Percentiles rank a stretch among this genome's conserved stretches.
These are phyloP conservation scores for Trametes maxima DNA, from an alignment of 768 basidiomycete species.

Conservation along the genomic window DNA sequence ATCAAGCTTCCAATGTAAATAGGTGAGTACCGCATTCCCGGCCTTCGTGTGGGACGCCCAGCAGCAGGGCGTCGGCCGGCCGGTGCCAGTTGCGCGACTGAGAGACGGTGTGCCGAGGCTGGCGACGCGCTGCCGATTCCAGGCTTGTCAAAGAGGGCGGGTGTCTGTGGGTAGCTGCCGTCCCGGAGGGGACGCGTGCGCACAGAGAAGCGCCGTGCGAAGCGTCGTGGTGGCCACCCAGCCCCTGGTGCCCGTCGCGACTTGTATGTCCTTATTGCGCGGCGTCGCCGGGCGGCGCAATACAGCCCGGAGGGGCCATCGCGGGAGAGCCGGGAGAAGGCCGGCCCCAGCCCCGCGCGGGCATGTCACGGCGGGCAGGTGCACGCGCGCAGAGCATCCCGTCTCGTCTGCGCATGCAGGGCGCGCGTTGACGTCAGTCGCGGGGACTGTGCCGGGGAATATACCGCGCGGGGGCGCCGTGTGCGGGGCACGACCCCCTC, in stretches of 20 bases:
- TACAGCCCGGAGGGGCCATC: conserved; percentile 11
- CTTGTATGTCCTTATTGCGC: conserved; percentile 25
- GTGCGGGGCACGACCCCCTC: not conserved
- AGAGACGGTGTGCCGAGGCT: no score
- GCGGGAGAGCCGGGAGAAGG: conserved; percentile 19
- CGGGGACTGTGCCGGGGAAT: not conserved
- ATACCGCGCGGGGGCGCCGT: not conserved
- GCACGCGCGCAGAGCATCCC: not conserved
- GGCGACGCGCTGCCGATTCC: conserved; percentile 2
- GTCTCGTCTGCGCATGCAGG: not conserved
- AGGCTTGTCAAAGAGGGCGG: not conserved
- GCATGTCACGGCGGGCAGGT: conserved; percentile 3
- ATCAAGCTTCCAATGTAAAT: conserved; percentile 26
- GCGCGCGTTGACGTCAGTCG: conserved; percentile 3
- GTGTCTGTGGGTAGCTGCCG: not conserved
- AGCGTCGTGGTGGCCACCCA: conserved; percentile 3
- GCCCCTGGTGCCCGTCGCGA: conserved; percentile 11
- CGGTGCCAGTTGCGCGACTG: no score
- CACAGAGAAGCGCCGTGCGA: conserved; percentile 15
- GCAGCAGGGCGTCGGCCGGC: no score
- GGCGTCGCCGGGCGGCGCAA: conserved; percentile 13
- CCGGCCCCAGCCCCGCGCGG: conserved; percentile 6
- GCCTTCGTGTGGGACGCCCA: conserved; percentile 13
- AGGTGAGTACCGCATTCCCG: conserved; percentile 20
- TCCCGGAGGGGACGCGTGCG: conserved; percentile 3